phyloP scores from a whole-genome alignment of 805 yeast species.

The Candida namnaoensis region DNA sequence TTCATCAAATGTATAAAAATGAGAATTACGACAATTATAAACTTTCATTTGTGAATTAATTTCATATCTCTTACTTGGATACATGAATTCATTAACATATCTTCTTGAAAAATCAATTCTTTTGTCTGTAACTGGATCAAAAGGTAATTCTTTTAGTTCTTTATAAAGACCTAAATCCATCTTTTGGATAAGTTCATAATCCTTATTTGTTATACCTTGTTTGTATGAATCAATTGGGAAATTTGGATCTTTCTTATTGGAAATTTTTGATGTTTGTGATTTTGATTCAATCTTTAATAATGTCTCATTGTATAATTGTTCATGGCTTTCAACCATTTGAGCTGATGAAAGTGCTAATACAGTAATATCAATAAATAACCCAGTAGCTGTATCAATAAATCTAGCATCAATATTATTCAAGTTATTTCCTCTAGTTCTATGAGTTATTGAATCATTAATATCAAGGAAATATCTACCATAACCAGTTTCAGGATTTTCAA shows the following conservation, averaged over 20 bases:
- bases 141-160: too few relatives aligned
- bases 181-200: too few relatives aligned
- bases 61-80: constrained; percentile 23
- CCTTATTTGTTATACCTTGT: too few relatives aligned
- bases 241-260: too few relatives aligned
- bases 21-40: constrained; percentile 54
- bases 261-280: too few relatives aligned
- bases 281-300: too few relatives aligned
- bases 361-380: constrained; percentile 66
- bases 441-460: constrained; percentile 37
- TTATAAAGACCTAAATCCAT: too few relatives aligned
- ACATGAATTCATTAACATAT: too few relatives aligned
- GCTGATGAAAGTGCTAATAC: constrained; percentile 21
- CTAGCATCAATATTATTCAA: constrained; percentile 63
- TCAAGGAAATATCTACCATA: constrained; percentile 40
- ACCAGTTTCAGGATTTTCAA: constrained; percentile 33
- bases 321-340: constrained; percentile 18
- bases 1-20: constrained; percentile 32
- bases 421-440: constrained; percentile 49
- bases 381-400: constrained; percentile 62
- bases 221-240: too few relatives aligned
- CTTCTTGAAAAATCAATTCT: not conserved
- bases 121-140: not conserved
- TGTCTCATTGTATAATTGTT: too few relatives aligned
- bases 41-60: constrained; percentile 21